phyloP scores from a whole-genome alignment of 352 stramenopile genomes.

The Thraustochytrium sp. region DNA sequence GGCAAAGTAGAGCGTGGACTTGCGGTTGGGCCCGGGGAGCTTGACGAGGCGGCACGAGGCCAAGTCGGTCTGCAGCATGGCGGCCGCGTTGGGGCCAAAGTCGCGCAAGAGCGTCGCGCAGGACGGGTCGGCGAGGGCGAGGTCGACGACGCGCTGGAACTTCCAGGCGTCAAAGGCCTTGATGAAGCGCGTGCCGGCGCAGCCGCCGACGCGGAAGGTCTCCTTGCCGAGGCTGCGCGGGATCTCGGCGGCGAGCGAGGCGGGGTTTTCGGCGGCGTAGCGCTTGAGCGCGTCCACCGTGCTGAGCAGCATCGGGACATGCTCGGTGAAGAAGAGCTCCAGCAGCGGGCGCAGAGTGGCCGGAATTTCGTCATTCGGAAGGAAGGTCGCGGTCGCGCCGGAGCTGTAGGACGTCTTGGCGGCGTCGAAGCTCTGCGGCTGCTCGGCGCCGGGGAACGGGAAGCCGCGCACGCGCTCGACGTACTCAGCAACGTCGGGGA shows the following conservation, averaged over 20 bases:
- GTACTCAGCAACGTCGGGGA: not conserved
- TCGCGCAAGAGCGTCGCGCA: not conserved
- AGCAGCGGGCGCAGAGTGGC: not conserved
- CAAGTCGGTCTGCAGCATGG: not conserved
- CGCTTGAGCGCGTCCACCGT: not conserved
- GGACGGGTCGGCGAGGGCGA: not conserved
- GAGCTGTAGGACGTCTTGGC: not conserved
- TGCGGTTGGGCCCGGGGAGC: not conserved
- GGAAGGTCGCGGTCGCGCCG: not conserved
- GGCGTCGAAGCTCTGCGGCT: not conserved
- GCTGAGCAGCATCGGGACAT: not conserved
- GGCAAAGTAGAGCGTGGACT: not conserved
- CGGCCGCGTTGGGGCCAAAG: not conserved
- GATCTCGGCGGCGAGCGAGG: not conserved
- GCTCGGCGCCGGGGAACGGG: not conserved
- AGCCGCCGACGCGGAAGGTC: not conserved
- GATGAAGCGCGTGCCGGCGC: not conserved
- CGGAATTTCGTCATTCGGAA: not conserved
- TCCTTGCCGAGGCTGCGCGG: not conserved
- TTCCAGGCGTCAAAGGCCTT: not conserved
- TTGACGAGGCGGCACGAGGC: not conserved
- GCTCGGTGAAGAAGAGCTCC: not conserved
- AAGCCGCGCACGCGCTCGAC: not conserved
- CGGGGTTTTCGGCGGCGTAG: not conserved
- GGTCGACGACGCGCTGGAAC: not conserved